Evolutionary conservation across 108 stramenopile species (phyloP), one percentile per base, ranked within the genome.

Genomic region (Discostella stelligeroides): DNA sequence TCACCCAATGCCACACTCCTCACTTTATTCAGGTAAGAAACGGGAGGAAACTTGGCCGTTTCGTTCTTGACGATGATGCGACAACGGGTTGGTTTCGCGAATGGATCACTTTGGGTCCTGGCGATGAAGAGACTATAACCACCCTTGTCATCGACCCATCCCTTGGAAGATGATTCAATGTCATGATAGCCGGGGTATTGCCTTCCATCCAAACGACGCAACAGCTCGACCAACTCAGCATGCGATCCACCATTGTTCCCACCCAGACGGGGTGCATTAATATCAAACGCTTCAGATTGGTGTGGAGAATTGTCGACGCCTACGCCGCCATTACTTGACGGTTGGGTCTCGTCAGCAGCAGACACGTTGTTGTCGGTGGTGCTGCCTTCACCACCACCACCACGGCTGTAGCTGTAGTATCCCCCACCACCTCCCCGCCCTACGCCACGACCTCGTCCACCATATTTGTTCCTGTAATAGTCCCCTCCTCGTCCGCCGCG

Each of bases 21-120:
- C 6, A 89, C 71, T 54, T 81, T 78, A 54, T 90, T 97, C 54
- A 84, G 79, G 60, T 85, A 88, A 6, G 84, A 54, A 28, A 79
- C 66, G 24, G 82, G 63, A n/a, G 96, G 93, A 63, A 97, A 89
- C 40, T 79, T 82, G 28, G 96, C 92, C 17, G 77, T 75, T 8
- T 48, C 43, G 13, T 75, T 73, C 39, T 79, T 69, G 11, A 98
- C 66, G 9, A 86, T 72, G 21, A 97, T 72, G 29, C 92, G 94
- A 53, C 92, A 91, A 21, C 92, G 82, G 2, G 97, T 95, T 20
- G 98, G 96, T 34, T 92, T 77, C 28, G 98, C 98, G 72, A 86
- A 98, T n/a, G 98, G 93, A 85, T 98, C 97, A 5, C 83, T 72
- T 72, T 98, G 98, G 17, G 95, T 86, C 56, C 87, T 80, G 51